Evolutionary conservation across 2,329 filamentous ascomycete species (phyloP), one percentile per base, ranked within the genome.

Genomic region (Metarhizium album): DNA sequence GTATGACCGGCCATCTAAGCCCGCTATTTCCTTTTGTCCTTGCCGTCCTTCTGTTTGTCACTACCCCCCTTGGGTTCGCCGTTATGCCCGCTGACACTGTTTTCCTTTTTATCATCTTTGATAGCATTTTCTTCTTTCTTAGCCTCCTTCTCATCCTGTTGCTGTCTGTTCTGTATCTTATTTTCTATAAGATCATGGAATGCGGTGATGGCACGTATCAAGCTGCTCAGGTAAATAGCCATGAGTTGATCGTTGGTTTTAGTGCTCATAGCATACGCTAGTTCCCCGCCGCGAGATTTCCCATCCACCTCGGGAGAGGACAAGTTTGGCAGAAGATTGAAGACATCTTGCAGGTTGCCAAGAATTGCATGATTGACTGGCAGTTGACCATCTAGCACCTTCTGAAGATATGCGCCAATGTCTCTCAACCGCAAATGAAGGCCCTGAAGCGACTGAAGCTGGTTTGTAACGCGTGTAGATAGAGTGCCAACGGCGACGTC

Each of bases 161-260:
- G 88, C 71, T 97, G 90, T 67, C 91, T 82, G 73, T 98, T 98
- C 74, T 97, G 91, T 59, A 97, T 96, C 80, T 98, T 98, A 76
- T 98, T 98, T 75, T 98, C 93, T 59, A 98, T 98, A 59, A 98
- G 74, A 67, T 98, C 93, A 69, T 98, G 93, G 84, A 97, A 98
- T 7, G 93, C 93, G 13, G 93, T 97, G 64, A 98, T 98, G 52
- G 93, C 93, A 54, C 93, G 82, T 70, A 98, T 97, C 74, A 97
- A 74, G 73, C 88, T 95, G 72, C 88, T 95, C 50, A 98, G 78
- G 70, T 98, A 98, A 67, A 98, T 97, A 48, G 90, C 83, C 87
- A 98, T 96, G 57, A 98, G 80, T 74, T 98, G 93, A 68, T 98
- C 93, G 65, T 98, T 98, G 53, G 91, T 97, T 81, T 98, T 98